phyloP scores from a whole-genome alignment of 768 basidiomycete genomes.

The Termitomyces sp. region DNA sequence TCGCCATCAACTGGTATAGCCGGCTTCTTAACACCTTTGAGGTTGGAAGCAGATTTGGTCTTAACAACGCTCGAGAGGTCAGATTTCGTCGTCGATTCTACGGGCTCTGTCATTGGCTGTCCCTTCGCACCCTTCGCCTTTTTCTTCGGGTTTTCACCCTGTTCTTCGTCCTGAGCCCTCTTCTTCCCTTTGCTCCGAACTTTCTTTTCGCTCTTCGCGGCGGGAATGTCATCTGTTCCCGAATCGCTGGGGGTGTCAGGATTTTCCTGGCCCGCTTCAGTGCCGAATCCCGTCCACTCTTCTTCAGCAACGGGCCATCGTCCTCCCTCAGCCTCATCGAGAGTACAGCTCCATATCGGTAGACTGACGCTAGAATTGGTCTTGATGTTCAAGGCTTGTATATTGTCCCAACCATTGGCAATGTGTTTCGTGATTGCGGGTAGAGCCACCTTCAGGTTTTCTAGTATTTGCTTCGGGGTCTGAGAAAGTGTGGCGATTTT shows the following conservation, averaged over 20 bases:
- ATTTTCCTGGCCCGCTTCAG: neutral
- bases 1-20: neutral
- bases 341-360: slow-evolving; percentile 85
- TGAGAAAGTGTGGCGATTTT: slow-evolving; percentile 78
- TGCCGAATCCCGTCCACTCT: neutral
- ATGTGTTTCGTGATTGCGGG: slow-evolving; percentile 68
- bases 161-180: slow-evolving; percentile 20
- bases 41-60: too few species aligned
- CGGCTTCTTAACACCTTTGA: too few species aligned
- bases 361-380: slow-evolving; percentile 77
- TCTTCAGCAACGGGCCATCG: slow-evolving; percentile 39
- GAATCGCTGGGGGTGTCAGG: neutral
- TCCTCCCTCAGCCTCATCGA: slow-evolving; percentile 54
- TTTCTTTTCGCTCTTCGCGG: neutral
- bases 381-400: slow-evolving; percentile 87
- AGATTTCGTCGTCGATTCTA: too few species aligned
- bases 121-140: slow-evolving; percentile 29
- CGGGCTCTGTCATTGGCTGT: slow-evolving; percentile 5
- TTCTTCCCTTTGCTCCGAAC: slow-evolving; percentile 13
- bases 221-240: neutral
- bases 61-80: too few species aligned
- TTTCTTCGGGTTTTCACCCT: slow-evolving; percentile 38
- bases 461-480: slow-evolving; percentile 63
- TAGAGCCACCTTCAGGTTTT: slow-evolving; percentile 73
- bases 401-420: slow-evolving; percentile 83